Conservation (phyloP, 805 yeast species). For the Saccharomycopsis vini region DNA sequence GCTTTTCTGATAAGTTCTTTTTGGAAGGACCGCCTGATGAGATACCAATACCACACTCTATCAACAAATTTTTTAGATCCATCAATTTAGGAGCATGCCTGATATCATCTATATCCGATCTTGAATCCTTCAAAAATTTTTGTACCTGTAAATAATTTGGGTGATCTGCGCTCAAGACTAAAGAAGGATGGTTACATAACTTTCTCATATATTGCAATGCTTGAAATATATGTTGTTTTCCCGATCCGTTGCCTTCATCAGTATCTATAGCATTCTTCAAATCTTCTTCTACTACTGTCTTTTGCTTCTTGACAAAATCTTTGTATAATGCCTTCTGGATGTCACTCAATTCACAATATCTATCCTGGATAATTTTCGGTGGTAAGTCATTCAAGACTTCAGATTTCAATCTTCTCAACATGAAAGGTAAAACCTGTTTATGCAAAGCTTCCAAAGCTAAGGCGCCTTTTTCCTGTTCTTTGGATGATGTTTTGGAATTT, state of each 20-base stretch:
- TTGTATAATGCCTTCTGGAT: constrained; percentile 80
- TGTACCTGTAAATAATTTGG: constrained; percentile 72
- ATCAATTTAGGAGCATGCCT: constrained; percentile 84
- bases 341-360: constrained; percentile 91
- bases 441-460: constrained; percentile 92
- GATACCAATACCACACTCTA: constrained; percentile 87
- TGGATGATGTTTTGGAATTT: constrained; percentile 77
- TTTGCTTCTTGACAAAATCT: constrained; percentile 84
- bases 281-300: constrained; percentile 57
- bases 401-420: constrained; percentile 91
- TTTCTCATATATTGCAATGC: constrained; percentile 96
- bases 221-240: constrained; percentile 90
- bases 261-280: constrained; percentile 34
- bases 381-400: constrained; percentile 94
- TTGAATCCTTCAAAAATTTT: constrained; percentile 46
- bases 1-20: constrained; percentile 29
- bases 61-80: constrained; percentile 69
- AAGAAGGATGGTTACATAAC: constrained; percentile 91
- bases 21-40: constrained; percentile 15
- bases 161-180: constrained; percentile 74
- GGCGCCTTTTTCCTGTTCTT: constrained; percentile 96
- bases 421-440: constrained; percentile 92
- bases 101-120: constrained; percentile 57
- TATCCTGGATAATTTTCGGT: constrained; percentile 96
- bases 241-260: constrained; percentile 35